Base-by-base conservation (phyloP, 768 basidiomycete species). In the Suillus bovinus region DNA sequence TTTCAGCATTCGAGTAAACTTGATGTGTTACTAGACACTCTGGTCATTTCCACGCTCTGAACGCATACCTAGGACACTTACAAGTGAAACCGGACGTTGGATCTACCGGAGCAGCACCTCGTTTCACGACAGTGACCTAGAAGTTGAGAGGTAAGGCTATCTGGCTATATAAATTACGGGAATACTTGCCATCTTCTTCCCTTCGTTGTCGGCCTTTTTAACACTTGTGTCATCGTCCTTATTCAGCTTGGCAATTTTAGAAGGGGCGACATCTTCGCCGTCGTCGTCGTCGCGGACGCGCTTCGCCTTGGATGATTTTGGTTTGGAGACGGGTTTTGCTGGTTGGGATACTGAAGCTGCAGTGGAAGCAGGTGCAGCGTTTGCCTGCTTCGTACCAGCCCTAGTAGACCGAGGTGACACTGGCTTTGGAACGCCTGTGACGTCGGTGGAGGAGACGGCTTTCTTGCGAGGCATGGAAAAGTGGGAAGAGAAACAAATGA, bases 71-170 rank as follows among this genome's bases (percentile, higher is more conserved):
- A 14, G 11, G 38, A 17, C 1, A 81, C 83, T 68, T 64, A 84
- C 84, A 66, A 59, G 83, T 80, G 69, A 72, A 76, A 20, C 71
- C 69, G 20, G 83, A 84, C 33, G 59, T 52, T 0, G 80, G 77
- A 67, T 86, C 85, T 4, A 86, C 84, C 34, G 85, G 85, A 7
- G 84, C 85, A 17, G 80, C 79, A 17, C 84, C 84, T 29, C 84
- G 74, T 70, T 83, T 84, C 38, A 87, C 49, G 7, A 86, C 71
- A 9, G 77, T 80, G 24, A 79, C 80, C 79, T 80, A 57, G 70
- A 73, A 46, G 72, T 70, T 50, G 65, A 60, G 49, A 63, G 42
- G 56, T 54, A 53, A 13, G 17, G n/a, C n/a, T 42, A 24, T n/a
- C 47, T 46, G 13, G 13, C n/a, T 31, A 2, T 52, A 44, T 9